These are phyloP conservation scores for Gastrolobium bilobum DNA, from an alignment of 306 rosid species.

Conservation along the genomic window DNA sequence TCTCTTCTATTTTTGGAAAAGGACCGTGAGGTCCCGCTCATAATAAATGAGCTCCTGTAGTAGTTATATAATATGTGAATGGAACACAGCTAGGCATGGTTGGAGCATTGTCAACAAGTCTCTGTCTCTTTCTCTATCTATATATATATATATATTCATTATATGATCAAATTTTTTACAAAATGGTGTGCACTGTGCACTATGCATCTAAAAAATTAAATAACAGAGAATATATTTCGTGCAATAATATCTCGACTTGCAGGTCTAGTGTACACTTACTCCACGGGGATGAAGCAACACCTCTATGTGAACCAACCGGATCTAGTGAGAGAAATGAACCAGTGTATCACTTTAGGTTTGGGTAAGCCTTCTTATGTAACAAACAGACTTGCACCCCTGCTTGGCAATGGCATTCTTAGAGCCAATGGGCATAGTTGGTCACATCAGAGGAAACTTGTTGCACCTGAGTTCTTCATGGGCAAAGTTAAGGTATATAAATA, in stretches of 20 bases:
- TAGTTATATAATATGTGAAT: background rate
- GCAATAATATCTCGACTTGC: slow-evolving; percentile 35
- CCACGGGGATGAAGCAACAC: slow-evolving; percentile 85
- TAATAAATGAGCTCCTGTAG: too few species aligned
- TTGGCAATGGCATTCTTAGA: slow-evolving; percentile 87
- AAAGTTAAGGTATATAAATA: slow-evolving; percentile 74
- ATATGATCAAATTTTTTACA: background rate
- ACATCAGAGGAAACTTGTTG: slow-evolving; percentile 86
- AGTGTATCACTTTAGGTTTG: slow-evolving; percentile 61
- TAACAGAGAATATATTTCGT: background rate
- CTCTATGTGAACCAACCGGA: slow-evolving; percentile 83
- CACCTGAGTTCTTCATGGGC: slow-evolving; percentile 91
- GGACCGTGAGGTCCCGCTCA: too few species aligned
- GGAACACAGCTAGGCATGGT: background rate
- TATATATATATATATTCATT: too few species aligned
- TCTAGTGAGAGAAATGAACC: slow-evolving; percentile 80
- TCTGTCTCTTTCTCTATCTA: too few species aligned
- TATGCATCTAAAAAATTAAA: background rate
- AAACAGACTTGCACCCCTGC: slow-evolving; percentile 79
- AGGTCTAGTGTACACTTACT: slow-evolving; percentile 84
- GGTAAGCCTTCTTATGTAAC: slow-evolving; percentile 87
- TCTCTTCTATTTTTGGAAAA: too few species aligned
- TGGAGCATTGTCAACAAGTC: background rate
- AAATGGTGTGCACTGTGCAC: slow-evolving; percentile 15
- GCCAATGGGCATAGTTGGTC: slow-evolving; percentile 83